Base-by-base conservation (phyloP, 768 basidiomycete species). In the Gloeopeniophorella convolvens region DNA sequence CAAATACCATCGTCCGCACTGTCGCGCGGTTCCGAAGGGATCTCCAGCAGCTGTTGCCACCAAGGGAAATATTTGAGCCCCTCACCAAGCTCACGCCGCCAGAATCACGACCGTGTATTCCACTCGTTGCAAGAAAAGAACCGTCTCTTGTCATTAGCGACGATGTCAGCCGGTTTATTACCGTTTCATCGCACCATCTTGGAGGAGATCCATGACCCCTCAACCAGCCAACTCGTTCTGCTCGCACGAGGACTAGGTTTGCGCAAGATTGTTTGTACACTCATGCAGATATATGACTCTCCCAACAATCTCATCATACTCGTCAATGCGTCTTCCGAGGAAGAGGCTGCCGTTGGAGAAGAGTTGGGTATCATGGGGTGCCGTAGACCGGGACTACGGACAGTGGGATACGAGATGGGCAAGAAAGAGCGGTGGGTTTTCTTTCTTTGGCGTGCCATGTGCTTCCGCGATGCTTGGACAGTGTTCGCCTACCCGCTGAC, bases 321-420 rank as follows among this genome's bases (percentile, higher is more conserved):
- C 18, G 82, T 97, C 41, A 85, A 90, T 67, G 87, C 88, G 0
- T 76, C 82, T 0, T 76, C 81, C 8, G 89, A 93, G 57, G 96
- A 97, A 63, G 94, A 95, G 63, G 74, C 82, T 1, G 91, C 85
- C 5, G 89, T 98, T 28, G 90, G 89, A 1, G 93, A 96, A 57
- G 91, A 96, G 63, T 74, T 99, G 27, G 85, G 91, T 1, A 81
- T 92, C 10, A 85, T 96, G 80, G 94, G 94, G 3, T 93, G 89
- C 58, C 70, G 89, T 54, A 82, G 79, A 59, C 94, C 93, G 0
- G 91, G 92, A 0, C 69, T 98, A 51, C 74, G 90, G 12, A 74
- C 87, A 3, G 79, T 98, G 6, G 83, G 78, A 1, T 88, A 90
- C 63, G 94, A 97, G 66, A 86, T 82, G 55, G 77, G 75, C 11